Base-by-base conservation (phyloP, 1,284 basidiomycete genomes). In the Sporisorium reilianum region DNA sequence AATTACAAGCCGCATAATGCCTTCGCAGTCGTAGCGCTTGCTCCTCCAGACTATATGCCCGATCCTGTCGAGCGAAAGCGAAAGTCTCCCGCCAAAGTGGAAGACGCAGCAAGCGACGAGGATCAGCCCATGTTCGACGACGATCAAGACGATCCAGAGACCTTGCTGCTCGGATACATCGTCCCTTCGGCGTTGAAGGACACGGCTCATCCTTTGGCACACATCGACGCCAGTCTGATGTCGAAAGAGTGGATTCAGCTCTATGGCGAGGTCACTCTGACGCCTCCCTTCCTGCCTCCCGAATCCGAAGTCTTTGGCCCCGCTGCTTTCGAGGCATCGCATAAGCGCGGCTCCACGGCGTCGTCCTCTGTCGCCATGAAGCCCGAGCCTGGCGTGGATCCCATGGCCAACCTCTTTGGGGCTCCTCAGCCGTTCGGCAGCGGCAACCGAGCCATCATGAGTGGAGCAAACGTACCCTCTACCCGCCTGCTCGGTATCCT, bases 211-310 rank as follows among this genome's bases (percentile, higher is more conserved):
- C 72, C 72, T 12, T 38, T 75, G 9, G 25, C 32, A 0, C 50
- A 62, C 25, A 20, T 70, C 34, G 72, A 75, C 3, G 28, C 62
- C 1, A n/a, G 22, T 2, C 48, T 75, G 7, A n/a, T 70, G 49
- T 14, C 58, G 14, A 70, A 55, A 32, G 67, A 61, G 18, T 75
- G 72, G 72, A 60, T 75, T 5, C 63, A 70, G 23, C 51, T 75
- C 23, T 75, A 70, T 41, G 72, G 67, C 25, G 72, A 75, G n/a
- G 72, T 70, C 18, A 70, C 64, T 4, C 55, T 75, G 10, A 45
- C 34, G 6, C 55, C 54, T 8, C 72, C 72, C 18, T 70, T 75
- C 23, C 59, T 75, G 12, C 72, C 72, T 14, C 72, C 72, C 9
- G 30, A 28, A 23, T 23, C 32, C 14, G 66, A 66, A 36, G 53